phyloP scores from a whole-genome alignment of 768 basidiomycete genomes.

The Boletus pseudopeckii region DNA sequence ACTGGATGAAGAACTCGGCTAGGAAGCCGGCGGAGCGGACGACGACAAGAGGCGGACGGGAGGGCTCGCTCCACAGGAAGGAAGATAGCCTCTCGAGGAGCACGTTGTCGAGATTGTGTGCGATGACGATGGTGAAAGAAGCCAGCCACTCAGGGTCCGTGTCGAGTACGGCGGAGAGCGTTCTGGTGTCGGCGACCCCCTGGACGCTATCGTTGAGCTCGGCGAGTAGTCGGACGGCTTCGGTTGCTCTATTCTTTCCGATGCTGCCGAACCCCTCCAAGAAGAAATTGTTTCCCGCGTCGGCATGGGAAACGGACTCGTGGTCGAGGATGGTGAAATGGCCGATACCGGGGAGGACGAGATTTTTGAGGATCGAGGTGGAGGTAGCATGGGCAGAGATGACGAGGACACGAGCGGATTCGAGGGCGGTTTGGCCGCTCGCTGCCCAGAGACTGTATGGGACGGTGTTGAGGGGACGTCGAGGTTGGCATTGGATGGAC shows the following conservation, averaged over 20 bases:
- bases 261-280: constrained; percentile 72
- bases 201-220: constrained; percentile 90
- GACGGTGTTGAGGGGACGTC: not conserved
- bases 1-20: constrained; percentile 85
- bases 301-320: constrained; percentile 55
- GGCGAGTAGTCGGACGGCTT: constrained; percentile 69
- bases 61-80: constrained; percentile 64
- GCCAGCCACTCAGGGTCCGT: constrained; percentile 49
- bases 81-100: constrained; percentile 57
- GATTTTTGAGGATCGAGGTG: constrained; percentile 90
- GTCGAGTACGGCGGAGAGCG: constrained; percentile 57
- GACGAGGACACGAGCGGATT: constrained; percentile 78
- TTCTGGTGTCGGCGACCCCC: constrained; percentile 57
- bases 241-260: constrained; percentile 73
- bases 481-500: constrained; percentile 11
- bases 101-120: constrained; percentile 67
- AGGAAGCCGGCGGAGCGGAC: constrained; percentile 88
- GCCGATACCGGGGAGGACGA: constrained; percentile 95
- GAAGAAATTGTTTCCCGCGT: constrained; percentile 97
- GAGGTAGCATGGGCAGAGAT: constrained; percentile 79
- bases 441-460: constrained; percentile 81
- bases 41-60: constrained; percentile 64
- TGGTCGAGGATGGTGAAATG: constrained; percentile 89
- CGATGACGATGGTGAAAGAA: constrained; percentile 77
- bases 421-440: constrained; percentile 85